Percentiles rank a stretch among this genome's conserved stretches.
Conservation (phyloP, 1,139 yeast species). For the Kodamaea anthophila region DNA sequence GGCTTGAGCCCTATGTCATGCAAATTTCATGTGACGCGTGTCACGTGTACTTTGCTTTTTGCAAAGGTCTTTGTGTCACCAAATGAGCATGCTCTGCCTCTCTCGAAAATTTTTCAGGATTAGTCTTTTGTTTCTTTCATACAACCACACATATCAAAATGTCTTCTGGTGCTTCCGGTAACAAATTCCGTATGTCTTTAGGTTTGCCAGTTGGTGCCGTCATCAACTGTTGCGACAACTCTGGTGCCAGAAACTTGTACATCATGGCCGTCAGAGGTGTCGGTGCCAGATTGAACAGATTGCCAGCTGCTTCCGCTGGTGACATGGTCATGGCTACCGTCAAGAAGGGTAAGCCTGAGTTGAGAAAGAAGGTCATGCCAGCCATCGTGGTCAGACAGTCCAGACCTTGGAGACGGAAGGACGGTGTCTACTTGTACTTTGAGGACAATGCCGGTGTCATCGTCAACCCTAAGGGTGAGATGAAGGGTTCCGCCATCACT, state of each 20-base stretch:
- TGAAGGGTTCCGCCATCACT: slow-evolving; percentile 99
- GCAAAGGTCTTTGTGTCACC: too few relatives aligned
- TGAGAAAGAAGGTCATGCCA: slow-evolving; percentile 99
- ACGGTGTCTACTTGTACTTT: slow-evolving; percentile 98
- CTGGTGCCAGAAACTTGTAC: slow-evolving; percentile 99
- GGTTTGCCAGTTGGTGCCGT: slow-evolving; percentile 99
- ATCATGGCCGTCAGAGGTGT: slow-evolving; percentile 97
- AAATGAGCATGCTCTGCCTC: not conserved
- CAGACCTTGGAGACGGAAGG: slow-evolving; percentile 99
- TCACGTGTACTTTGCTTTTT: too few relatives aligned
- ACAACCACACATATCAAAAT: slow-evolving; percentile 29
- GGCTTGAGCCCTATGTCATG: too few relatives aligned
- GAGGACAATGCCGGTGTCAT: slow-evolving; percentile 99
- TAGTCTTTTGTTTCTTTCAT: slow-evolving; percentile 6
- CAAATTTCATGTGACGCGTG: too few relatives aligned
- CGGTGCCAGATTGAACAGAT: slow-evolving; percentile 99
- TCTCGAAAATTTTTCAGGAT: slow-evolving; percentile 9
- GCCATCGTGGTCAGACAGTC: slow-evolving; percentile 99
- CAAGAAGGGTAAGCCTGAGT: slow-evolving; percentile 99
- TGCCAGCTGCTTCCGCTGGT: slow-evolving; percentile 99
- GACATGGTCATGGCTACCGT: slow-evolving; percentile 99
- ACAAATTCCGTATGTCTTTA: slow-evolving; percentile 99
- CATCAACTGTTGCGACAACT: slow-evolving; percentile 99
- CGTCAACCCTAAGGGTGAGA: slow-evolving; percentile 99
- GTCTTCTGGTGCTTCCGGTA: slow-evolving; percentile 98